Evolutionary conservation across 2,329 filamentous ascomycete genomes (phyloP).

Genomic region (Colletotrichum sidae): DNA sequence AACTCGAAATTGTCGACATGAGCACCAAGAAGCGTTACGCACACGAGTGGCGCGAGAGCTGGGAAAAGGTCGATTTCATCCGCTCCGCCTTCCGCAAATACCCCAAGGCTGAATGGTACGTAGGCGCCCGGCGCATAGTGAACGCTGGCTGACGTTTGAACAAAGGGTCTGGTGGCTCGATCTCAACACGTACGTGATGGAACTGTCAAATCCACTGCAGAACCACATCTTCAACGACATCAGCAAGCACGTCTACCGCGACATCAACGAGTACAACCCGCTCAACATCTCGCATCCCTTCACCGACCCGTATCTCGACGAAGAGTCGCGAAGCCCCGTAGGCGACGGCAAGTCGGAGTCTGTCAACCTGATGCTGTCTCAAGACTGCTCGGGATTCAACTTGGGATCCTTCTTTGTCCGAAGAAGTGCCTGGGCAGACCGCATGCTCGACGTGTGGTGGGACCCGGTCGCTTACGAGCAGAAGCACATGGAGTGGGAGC

Average conservation of each 20-base stretch:
- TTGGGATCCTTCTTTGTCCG: conserved; percentile 94
- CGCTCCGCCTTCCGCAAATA: conserved; percentile 92
- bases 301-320: conserved; percentile 79
- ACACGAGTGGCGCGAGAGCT: conserved; percentile 98
- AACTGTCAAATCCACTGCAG: conserved; percentile 90
- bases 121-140: conserved; percentile 29
- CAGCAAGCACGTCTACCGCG: conserved; percentile 81
- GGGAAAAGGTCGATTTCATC: conserved; percentile 98
- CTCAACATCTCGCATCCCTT: conserved; percentile 92
- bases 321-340: conserved; percentile 74
- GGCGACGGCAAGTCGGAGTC: conserved; percentile 84
- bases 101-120: conserved; percentile 94
- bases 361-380: conserved; percentile 88
- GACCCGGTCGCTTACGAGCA: conserved; percentile 98
- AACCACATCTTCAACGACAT: conserved; percentile 89
- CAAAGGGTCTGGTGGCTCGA: conserved; percentile 99
- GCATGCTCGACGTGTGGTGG: conserved; percentile 96
- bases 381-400: conserved; percentile 97
- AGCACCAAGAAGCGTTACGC: conserved; percentile 98
- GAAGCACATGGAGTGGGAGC: conserved; percentile 98
- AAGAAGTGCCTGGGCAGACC: conserved; percentile 89
- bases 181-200: conserved; percentile 98
- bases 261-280: conserved; percentile 97
- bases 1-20: conserved; percentile 97
- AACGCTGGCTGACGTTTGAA: not conserved